Percentiles rank a stretch among this genome's conserved stretches.
phyloP scores from a whole-genome alignment of 192 early-diverging fungal species.

The Podila minutissima region DNA sequence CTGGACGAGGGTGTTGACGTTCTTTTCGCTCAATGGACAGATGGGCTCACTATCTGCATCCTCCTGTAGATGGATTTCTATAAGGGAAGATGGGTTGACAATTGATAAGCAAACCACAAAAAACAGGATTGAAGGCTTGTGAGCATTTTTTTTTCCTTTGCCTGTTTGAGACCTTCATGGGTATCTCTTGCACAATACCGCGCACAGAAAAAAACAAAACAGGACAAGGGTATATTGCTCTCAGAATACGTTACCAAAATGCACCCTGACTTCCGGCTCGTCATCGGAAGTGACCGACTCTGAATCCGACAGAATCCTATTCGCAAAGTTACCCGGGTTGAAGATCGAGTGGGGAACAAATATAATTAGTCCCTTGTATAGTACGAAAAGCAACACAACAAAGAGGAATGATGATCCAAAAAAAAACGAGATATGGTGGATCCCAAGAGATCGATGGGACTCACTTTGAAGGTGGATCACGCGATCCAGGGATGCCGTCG shows the following conservation, averaged over 20 bases:
- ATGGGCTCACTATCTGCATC: constrained; percentile 30
- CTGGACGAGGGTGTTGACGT: constrained; percentile 6
- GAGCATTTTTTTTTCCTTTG: no score
- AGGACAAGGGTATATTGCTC: neutral
- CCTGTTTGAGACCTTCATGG: no score
- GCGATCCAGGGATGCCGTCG: constrained; percentile 31
- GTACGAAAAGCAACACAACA: neutral
- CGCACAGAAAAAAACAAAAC: neutral
- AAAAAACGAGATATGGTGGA: no score
- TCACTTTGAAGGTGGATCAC: neutral
- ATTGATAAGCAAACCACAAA: neutral
- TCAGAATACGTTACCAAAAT: constrained; percentile 19
- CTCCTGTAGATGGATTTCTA: constrained; percentile 41
- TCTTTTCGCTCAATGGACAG: constrained; percentile 33
- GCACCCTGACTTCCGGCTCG: constrained; percentile 28
- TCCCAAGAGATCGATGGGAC: neutral
- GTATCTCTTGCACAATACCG: neutral
- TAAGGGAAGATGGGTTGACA: neutral
- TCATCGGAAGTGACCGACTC: constrained; percentile 33
- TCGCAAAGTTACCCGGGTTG: neutral
- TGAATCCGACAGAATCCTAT: constrained; percentile 22
- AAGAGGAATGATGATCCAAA: no score
- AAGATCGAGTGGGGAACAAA: no score
- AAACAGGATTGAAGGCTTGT: neutral
- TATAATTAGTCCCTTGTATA: neutral